Base-by-base conservation (phyloP, 2,329 filamentous ascomycete species). In the Paecilomyces sp. region DNA sequence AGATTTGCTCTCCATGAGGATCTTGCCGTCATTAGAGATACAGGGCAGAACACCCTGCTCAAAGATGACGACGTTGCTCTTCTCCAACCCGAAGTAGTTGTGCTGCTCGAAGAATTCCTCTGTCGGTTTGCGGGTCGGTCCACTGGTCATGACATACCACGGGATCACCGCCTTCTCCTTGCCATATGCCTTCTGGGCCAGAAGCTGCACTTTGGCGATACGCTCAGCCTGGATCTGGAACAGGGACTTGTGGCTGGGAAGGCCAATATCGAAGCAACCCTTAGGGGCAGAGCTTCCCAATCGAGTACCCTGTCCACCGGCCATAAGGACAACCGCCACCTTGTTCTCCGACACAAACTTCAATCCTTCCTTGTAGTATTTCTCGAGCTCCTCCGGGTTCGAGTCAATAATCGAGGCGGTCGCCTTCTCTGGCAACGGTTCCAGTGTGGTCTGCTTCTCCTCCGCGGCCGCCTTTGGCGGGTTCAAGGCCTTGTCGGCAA, bases 141-240 rank as follows among this genome's bases (percentile, higher is more conserved):
- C 94, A 70, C 91, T 96, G 69, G 94, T 99, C 94, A 99, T 99
- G 76, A 99, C 91, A 79, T 99, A 99, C 94, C 94, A 99, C 12
- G 94, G 94, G 51, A 97, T 87, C 33, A 88, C 81, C 52, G 86
- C 85, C 58, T 80, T 80, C 63, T 76, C 75, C 65, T 83, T 82
- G 60, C 83, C 83, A 58, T 85, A 81, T 72, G 88, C 86, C 75
- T 89, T 86, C 67, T 86, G 83, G 52, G 93, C 92, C 64, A 97
- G 81, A 69, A 87, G 79, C 79, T 97, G 90, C 8, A 96, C 79
- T 80, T 92, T 95, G 70, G 83, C 83, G 72, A 99, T 97, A 58
- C 94, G 84, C 84, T 99, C 92, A 53, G 90, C 94, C 78, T 99
- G 94, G 68, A 99, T 90, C 81, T 97, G 92, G 84, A 99, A 99